Conservation (phyloP, 768 basidiomycete species). For the Phaffia tasmanica region DNA sequence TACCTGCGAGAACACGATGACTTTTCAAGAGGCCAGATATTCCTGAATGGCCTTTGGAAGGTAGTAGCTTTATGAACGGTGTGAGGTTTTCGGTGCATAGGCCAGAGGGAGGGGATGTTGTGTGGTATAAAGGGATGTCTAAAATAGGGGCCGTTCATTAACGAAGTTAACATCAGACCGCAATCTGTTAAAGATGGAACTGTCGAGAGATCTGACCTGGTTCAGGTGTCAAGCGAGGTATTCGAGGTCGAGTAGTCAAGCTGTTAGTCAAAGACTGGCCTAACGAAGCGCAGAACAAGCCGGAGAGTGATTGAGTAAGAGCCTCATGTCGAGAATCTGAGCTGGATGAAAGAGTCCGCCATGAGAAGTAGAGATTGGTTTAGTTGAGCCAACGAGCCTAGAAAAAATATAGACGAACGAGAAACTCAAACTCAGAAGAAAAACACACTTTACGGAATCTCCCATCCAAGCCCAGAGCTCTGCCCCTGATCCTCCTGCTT, state of each 20-base stretch:
- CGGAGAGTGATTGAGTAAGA: constrained; percentile 77
- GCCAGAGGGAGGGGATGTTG: constrained; percentile 48
- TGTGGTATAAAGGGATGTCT: constrained; percentile 4
- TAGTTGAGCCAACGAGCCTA: neutral
- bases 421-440: neutral
- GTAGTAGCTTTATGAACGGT: constrained; percentile 85
- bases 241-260: constrained; percentile 23
- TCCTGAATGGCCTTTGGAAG: constrained; percentile 81
- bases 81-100: constrained; percentile 98
- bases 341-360: constrained; percentile 37
- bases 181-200: neutral
- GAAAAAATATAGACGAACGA: neutral
- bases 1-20: constrained; percentile 72
- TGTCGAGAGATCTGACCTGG: constrained; percentile 6
- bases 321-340: constrained; percentile 70
- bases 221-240: constrained; percentile 14
- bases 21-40: constrained; percentile 73
- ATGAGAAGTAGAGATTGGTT: neutral
- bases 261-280: constrained; percentile 55
- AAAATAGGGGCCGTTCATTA: neutral
- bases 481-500: constrained; percentile 69
- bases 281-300: constrained; percentile 87
- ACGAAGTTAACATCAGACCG: neutral
- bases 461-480: constrained; percentile 89
- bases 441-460: constrained; percentile 37